Evolutionary conservation across 495 filamentous ascomycete genomes (phyloP).

Genomic region (Cryomyces minteri): DNA sequence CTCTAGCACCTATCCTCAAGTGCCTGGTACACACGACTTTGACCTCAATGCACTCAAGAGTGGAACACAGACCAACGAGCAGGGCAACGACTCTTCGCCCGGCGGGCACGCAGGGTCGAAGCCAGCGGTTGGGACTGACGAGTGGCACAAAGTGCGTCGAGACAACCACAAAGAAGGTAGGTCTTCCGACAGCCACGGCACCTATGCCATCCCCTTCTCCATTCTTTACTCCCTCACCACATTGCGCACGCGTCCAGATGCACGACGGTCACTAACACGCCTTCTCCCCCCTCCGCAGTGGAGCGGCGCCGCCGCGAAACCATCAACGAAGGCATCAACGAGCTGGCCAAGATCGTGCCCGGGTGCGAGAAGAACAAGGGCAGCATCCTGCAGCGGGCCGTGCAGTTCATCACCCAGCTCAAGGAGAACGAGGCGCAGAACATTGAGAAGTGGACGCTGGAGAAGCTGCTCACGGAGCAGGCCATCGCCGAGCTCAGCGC

Average conservation of each 20-base stretch:
- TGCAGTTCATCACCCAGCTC: constrained; percentile 82
- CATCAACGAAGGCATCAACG: constrained; percentile 98
- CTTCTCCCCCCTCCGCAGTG: constrained; percentile 32
- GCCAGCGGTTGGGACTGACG: constrained; percentile 82
- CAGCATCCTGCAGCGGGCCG: constrained; percentile 83
- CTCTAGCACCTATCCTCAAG: constrained; percentile 10
- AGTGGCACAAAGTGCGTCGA: constrained; percentile 94
- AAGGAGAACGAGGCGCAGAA: constrained; percentile 88
- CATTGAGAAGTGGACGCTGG: constrained; percentile 91
- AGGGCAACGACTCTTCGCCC: constrained; percentile 16
- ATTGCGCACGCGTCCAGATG: neutral
- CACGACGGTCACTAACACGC: neutral
- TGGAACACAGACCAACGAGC: constrained; percentile 21
- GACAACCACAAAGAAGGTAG: constrained; percentile 99
- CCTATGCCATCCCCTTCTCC: neutral
- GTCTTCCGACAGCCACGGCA: constrained; percentile 6
- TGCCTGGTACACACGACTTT: constrained; percentile 12
- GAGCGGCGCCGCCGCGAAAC: constrained; percentile 94
- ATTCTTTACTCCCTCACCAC: neutral
- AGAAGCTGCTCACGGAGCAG: constrained; percentile 87
- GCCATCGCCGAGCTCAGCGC: constrained; percentile 79
- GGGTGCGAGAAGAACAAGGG: constrained; percentile 99
- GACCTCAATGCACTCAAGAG: constrained; percentile 15
- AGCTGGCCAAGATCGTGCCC: constrained; percentile 92
- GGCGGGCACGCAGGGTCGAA: constrained; percentile 28